Conservation (phyloP, 805 yeast species). For the Metschnikowia vanudenii region DNA sequence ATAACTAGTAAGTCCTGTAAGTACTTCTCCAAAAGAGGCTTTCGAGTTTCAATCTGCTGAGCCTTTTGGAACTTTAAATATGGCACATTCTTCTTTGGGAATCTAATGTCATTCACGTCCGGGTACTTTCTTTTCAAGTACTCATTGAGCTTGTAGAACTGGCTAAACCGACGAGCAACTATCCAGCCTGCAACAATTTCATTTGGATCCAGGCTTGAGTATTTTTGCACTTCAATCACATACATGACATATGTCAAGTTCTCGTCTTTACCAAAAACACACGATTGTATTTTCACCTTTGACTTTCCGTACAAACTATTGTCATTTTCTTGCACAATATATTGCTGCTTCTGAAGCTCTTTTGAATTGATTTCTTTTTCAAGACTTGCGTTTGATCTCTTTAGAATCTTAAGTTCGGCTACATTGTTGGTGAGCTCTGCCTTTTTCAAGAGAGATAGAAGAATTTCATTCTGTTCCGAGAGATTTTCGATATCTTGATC, state of each 20-base stretch:
- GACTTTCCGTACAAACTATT: slow-evolving; percentile 73
- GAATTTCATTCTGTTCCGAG: slow-evolving; percentile 58
- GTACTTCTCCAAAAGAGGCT: slow-evolving; percentile 59
- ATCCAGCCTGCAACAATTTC: slow-evolving; percentile 75
- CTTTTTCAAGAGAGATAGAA: slow-evolving; percentile 68
- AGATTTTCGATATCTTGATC: slow-evolving; percentile 56
- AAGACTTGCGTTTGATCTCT: slow-evolving; percentile 64
- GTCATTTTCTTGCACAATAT: slow-evolving; percentile 77
- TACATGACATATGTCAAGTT: slow-evolving; percentile 52
- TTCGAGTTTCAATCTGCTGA: slow-evolving; percentile 63
- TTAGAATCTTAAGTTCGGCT: slow-evolving; percentile 64
- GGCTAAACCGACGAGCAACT: slow-evolving; percentile 85
- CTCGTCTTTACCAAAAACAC: slow-evolving; percentile 57
- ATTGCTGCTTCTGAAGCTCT: slow-evolving; percentile 76
- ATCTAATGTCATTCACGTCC: slow-evolving; percentile 46
- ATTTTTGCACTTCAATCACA: slow-evolving; percentile 70
- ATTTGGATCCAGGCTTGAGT: slow-evolving; percentile 38
- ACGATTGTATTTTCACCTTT: slow-evolving; percentile 50
- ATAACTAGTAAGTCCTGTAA: slow-evolving; percentile 54
- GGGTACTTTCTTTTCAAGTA: slow-evolving; percentile 56
- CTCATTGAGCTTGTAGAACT: slow-evolving; percentile 70
- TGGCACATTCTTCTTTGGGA: slow-evolving; percentile 58
- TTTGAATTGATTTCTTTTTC: slow-evolving; percentile 70
- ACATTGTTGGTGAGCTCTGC: slow-evolving; percentile 82
- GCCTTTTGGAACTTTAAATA: slow-evolving; percentile 71